Evolutionary conservation across 352 stramenopile genomes (phyloP), one percentile per base, ranked within the genome.

Genomic region (Globisporangium middletonii): DNA sequence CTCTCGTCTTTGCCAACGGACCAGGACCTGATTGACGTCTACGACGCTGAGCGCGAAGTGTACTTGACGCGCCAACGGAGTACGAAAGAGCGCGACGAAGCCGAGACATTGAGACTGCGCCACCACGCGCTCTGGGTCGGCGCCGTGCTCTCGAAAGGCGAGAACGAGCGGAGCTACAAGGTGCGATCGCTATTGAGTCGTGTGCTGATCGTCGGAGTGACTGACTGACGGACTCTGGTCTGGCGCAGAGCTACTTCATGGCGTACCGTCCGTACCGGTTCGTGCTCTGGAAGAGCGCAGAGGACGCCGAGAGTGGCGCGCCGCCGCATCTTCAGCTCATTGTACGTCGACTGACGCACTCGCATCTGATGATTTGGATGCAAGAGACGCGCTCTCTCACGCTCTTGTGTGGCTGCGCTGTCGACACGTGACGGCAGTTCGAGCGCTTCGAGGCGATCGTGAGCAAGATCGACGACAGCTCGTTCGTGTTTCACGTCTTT

Each of bases 1-100:
- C 47, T 94, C 0, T 86, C 82, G 6, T 94, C 84, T 6, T 64
- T 94, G 18, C 84, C 84, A 8, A 92, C 80, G 0, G 84, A 94
- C 23, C 73, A 89, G 55, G 82, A 94, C 49, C 57, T 94, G 15
- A 83, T 94, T 27, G 75, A 90, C 2, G 60, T 86, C 27, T 94
- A 94, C 51, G 76, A 80, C 7, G 67, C 63, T 0, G 75, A 92
- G 58, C 77, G 84, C 18, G 68, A 75, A 19, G 56, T 84, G n/a
- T 92, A 86, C 48, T 60, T 80, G 60, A 72, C 73, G 48, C 69
- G 73, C 18, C 75, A 83, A 38, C 65, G 76, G 28, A 61, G 33
- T 0, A 61, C 79, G 27, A 75, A 82, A 50, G 71, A 87, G 30
- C 60, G 67, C 19, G 77, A 92, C 26, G 67, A 76, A 33, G 69